These are phyloP conservation scores for Saccharomycopsis schoenii DNA, from an alignment of 805 yeast genomes.

Conservation along the genomic window DNA sequence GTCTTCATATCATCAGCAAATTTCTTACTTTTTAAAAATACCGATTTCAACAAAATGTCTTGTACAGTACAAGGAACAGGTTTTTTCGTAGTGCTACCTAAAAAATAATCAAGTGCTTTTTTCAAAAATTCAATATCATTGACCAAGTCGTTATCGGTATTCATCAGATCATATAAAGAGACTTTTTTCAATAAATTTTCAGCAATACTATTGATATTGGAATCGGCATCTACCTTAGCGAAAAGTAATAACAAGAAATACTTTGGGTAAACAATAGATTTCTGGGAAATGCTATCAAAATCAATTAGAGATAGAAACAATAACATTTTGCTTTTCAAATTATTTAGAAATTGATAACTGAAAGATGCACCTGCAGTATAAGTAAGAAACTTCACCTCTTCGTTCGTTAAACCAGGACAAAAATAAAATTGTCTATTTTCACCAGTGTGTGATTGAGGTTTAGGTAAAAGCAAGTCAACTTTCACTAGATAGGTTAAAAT, in stretches of 20 bases:
- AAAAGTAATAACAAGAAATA: conserved; percentile 43
- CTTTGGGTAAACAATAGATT: conserved; percentile 20
- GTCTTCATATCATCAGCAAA: background rate
- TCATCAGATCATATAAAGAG: conserved; percentile 5
- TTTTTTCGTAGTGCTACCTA: conserved; percentile 39
- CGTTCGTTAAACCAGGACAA: conserved; percentile 55
- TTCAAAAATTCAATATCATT: conserved; percentile 35
- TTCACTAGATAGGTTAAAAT: conserved; percentile 40
- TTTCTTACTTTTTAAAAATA: conserved; percentile 9
- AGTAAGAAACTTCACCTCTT: conserved; percentile 54
- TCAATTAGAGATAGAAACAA: conserved; percentile 29
- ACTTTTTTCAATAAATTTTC: conserved; percentile 41
- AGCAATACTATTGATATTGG: conserved; percentile 47
- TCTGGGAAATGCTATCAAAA: conserved; percentile 13
- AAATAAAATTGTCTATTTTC: conserved; percentile 31
- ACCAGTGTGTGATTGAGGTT: conserved; percentile 23
- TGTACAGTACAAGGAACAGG: conserved; percentile 48
- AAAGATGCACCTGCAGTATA: conserved; percentile 57
- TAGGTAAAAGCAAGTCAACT: conserved; percentile 48
- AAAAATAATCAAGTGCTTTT: conserved; percentile 37
- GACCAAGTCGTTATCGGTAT: background rate
- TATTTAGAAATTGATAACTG: conserved; percentile 36
- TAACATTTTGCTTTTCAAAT: conserved; percentile 33
- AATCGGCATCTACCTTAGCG: conserved; percentile 52
- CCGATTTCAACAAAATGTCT: conserved; percentile 37